A percentile compares a stretch with the other conserved stretches of the same genome.
Evolutionary conservation across 345 rosid genomes (phyloP).

Genomic region (Abelmoschus esculentus): DNA sequence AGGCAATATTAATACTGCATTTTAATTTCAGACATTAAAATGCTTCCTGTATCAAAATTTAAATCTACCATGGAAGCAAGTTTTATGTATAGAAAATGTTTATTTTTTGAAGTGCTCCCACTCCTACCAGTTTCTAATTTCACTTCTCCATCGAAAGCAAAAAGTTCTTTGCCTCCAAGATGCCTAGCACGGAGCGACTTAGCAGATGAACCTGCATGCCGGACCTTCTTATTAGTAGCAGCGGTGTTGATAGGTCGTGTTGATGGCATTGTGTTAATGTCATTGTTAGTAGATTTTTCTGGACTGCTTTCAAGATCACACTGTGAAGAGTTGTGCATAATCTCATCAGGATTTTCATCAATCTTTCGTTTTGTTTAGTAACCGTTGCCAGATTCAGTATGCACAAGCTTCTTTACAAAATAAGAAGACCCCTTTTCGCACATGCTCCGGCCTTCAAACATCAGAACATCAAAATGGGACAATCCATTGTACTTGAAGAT

Average conservation of each 20-base stretch:
- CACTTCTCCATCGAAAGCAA: not conserved
- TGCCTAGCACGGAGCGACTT: not conserved
- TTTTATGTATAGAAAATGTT: not conserved
- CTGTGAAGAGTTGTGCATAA: not conserved
- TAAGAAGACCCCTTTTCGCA: not conserved
- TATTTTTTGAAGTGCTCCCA: not conserved
- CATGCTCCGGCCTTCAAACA: not conserved
- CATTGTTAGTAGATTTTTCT: not conserved
- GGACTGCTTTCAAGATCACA: not conserved
- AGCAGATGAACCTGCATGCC: not conserved
- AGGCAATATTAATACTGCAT: too few relatives aligned
- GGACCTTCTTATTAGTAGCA: not conserved
- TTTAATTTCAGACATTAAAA: too few relatives aligned
- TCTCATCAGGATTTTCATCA: not conserved
- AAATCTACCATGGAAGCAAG: not conserved
- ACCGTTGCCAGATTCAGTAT: not conserved
- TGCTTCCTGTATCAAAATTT: too few relatives aligned
- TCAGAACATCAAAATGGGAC: not conserved
- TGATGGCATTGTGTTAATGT: not conserved
- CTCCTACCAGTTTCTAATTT: not conserved
- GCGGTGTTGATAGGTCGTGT: not conserved
- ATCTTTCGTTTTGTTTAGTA: not conserved
- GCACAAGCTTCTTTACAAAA: not conserved
- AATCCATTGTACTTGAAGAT: not conserved
- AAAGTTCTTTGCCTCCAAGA: not conserved